Evolutionary conservation across 2,329 filamentous ascomycete species (phyloP), one percentile per base, ranked within the genome.

Genomic region (Cryphonectria nitschkei): DNA sequence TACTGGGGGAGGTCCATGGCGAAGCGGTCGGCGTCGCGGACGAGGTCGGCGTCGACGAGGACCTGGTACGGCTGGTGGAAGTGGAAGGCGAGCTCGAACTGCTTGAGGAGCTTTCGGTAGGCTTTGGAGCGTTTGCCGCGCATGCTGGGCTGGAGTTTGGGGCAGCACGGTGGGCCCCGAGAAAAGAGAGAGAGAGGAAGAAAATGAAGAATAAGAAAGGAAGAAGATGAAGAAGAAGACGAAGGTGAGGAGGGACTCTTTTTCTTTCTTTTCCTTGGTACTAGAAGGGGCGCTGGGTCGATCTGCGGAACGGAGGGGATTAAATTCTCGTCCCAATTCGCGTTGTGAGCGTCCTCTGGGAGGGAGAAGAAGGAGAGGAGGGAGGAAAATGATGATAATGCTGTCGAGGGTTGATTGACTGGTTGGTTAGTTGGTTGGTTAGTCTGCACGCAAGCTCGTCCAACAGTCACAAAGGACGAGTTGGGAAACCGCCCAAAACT

Each of bases 31-130:
- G 94, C 90, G 79, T 97, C 93, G 77, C 89, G 87, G 67, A 98
- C 88, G 76, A 98, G 93, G 74, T 94, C 90, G 71, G 93, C 93
- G 79, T 97, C 95, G 73, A 98, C 90, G 60, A 97, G 84, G 67
- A 97, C 91, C 83, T 98, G 96, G 83, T 98, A 98, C 14, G 96
- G 94, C 82, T 96, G 93, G 76, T 95, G 93, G 81, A 98, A 98
- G 72, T 92, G 92, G 79, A 97, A 98, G 72, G 90, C 90, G 80
- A 95, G 87, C 78, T 91, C 90, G 87, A 95, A 97, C 79, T 95
- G 92, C 82, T 94, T 91, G 91, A 99, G 97, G 78, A 98, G 90
- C 89, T 98, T 98, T 76, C 85, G 84, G 76, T 87, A 87, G 75
- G 86, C 84, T 74, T 87, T 87, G 32, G 84, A 84, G 19, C 85